Evolutionary conservation across 2,329 filamentous ascomycete genomes (phyloP), one percentile per base, ranked within the genome.

Genomic region (Daldinia sp.): DNA sequence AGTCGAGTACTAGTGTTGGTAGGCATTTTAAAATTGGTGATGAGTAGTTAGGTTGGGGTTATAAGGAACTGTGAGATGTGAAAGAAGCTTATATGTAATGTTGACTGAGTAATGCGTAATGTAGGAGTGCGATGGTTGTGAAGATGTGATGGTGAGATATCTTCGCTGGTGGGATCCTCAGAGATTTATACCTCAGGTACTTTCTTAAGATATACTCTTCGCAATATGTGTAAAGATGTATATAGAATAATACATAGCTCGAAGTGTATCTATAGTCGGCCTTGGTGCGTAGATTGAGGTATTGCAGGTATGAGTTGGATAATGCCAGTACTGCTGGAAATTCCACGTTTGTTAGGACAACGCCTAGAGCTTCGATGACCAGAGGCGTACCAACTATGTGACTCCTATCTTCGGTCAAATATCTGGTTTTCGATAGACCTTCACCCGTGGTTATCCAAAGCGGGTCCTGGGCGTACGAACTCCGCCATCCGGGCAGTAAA

Each of bases 401-500:
- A 25, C 27, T 15, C 4, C 21, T n/a, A 11, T 55, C 19, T 27
- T 60, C 55, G 61, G 61, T 59, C 43, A 58, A 39, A 35, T 23
- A 50, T 5, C 11, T 23, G 2, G 25, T 4, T 15, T 48, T 9
- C 4, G 7, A 27, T 34, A 55, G 43, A 50, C 29, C 34, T 6
- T 32, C 30, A 19, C 51, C 39, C 48, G 41, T 49, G 11, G 11
- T 19, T 54, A 21, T 29, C 47, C 11, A 35, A n/a, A 34, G 17
- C 17, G 45, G 45, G 45, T 34, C 29, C 2, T 13, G 23, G 49
- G 48, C 37, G 32, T 32, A 58, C 57, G 43, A 61, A 34, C 57
- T 54, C 27, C 45, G 64, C 64, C 64, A 35, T 53, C 21, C n/a
- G 15, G 32, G 37, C 27, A 19, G 43, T 50, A 19, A 47, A 50